Percentiles rank a stretch among this genome's conserved stretches.
Evolutionary conservation across 2,329 filamentous ascomycete genomes (phyloP).

Genomic region (Aureobasidium sp.): DNA sequence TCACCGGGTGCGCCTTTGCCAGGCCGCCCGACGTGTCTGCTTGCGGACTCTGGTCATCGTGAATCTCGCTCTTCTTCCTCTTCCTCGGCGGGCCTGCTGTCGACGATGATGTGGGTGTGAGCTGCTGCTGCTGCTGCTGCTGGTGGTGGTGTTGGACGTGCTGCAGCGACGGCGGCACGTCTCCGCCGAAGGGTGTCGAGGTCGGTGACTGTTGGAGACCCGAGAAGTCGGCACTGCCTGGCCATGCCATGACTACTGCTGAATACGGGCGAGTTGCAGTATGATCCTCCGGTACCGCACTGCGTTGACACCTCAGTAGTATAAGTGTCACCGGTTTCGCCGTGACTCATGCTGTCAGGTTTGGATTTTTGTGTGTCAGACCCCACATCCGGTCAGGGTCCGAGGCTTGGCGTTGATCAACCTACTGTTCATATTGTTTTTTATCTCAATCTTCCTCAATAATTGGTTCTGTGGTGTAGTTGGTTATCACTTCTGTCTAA

Average conservation of each 20-base stretch:
- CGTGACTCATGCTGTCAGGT: background rate
- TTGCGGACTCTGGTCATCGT: constrained; percentile 11
- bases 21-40: background rate
- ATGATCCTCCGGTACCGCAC: constrained; percentile 8
- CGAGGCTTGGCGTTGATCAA: background rate
- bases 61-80: constrained; percentile 16
- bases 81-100: constrained; percentile 13
- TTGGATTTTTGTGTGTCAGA: background rate
- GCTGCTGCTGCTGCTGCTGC: background rate
- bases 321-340: constrained; percentile 7
- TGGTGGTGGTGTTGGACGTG: constrained; percentile 7
- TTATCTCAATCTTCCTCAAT: background rate
- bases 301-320: background rate
- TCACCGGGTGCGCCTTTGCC: constrained; percentile 47
- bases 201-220: constrained; percentile 9
- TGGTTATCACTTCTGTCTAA: constrained; percentile 14
- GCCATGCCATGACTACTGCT: constrained; percentile 8
- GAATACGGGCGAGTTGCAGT: constrained; percentile 1
- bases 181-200: background rate
- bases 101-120: constrained; percentile 1
- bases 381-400: no score
- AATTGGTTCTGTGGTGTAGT: constrained; percentile 13
- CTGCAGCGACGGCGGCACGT: background rate
- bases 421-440: no score
- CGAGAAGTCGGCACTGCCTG: constrained; percentile 10